These are phyloP conservation scores for Viridothelium virens DNA, from an alignment of 495 filamentous ascomycete genomes.

Conservation along the genomic window DNA sequence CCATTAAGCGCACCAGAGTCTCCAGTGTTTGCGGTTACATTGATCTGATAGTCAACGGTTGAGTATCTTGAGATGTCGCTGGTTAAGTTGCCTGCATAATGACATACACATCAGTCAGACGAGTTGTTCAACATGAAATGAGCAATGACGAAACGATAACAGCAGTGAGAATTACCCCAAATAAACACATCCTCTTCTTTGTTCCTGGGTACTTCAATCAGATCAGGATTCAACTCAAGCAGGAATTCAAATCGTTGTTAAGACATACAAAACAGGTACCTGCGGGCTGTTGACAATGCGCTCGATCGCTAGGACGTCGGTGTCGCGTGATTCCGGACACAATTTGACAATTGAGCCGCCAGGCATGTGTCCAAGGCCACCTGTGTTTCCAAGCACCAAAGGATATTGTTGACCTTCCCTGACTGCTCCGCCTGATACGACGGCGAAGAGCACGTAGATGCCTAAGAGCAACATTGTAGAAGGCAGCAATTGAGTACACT, in stretches of 20 bases:
- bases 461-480: neutral
- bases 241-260: neutral
- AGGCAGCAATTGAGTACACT: neutral
- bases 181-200: constrained; percentile 1
- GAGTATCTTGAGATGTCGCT: constrained; percentile 3
- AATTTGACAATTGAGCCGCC: constrained; percentile 6
- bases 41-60: constrained; percentile 9
- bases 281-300: constrained; percentile 7
- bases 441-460: neutral
- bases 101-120: neutral
- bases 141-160: neutral
- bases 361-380: neutral
- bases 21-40: constrained; percentile 7
- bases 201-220: neutral
- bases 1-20: constrained; percentile 2
- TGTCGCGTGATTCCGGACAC: constrained; percentile 6
- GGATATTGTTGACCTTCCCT: constrained; percentile 2
- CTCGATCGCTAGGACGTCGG: constrained; percentile 9
- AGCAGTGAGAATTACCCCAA: neutral
- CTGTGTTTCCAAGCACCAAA: constrained; percentile 1
- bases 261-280: constrained; percentile 3
- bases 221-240: constrained; percentile 8
- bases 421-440: neutral
- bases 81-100: constrained; percentile 8
- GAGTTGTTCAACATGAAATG: neutral